A percentile compares a stretch with the other conserved stretches of the same genome.
phyloP scores from a whole-genome alignment of 345 rosid genomes.

The Ceriops decandra region DNA sequence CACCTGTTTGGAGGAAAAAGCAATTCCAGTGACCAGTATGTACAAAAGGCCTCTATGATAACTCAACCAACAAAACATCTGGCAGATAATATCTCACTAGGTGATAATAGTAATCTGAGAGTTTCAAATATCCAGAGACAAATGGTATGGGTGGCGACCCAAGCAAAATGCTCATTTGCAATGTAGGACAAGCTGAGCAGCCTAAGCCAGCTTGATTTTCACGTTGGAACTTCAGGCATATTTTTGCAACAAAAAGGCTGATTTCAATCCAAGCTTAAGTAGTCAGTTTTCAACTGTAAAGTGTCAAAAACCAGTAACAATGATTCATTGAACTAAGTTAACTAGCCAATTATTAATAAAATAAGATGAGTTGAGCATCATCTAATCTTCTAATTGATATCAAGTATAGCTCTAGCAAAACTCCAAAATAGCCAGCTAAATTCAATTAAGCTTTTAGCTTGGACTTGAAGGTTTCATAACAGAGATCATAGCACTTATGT shows the following conservation, averaged over 20 bases:
- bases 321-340: neutral
- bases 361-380: neutral
- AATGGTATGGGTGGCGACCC: too few species aligned
- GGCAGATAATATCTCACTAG: neutral
- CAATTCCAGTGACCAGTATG: neutral
- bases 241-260: neutral
- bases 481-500: neutral
- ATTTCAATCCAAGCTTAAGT: neutral
- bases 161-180: too few species aligned
- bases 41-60: neutral
- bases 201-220: neutral
- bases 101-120: too few species aligned
- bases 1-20: constrained; percentile 46
- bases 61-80: neutral
- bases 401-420: neutral
- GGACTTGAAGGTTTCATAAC: too few species aligned
- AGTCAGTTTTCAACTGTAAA: neutral
- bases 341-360: neutral
- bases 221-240: neutral
- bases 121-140: too few species aligned
- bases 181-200: too few species aligned
- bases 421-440: neutral
- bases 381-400: neutral
- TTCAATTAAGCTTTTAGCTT: too few species aligned
- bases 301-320: neutral